Evolutionary conservation across 345 rosid genomes (phyloP).

Genomic region (Citrus australasica): DNA sequence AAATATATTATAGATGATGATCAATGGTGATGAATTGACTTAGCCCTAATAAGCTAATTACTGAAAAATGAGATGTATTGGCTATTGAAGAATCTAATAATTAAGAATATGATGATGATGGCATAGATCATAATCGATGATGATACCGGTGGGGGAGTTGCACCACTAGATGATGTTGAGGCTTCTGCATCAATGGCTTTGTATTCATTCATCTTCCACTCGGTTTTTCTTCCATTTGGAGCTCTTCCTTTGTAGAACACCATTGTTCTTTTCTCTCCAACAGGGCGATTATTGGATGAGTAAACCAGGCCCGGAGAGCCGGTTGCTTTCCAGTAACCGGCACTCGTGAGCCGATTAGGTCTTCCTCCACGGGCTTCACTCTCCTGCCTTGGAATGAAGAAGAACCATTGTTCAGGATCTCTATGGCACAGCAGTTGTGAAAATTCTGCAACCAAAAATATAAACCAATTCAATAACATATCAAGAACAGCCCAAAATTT

Average conservation of each 20-base stretch:
- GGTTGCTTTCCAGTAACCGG: slow-evolving; percentile 49
- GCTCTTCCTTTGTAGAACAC: slow-evolving; percentile 49
- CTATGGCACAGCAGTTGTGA: slow-evolving; percentile 25
- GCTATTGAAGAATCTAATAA: not conserved
- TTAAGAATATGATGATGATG: not conserved
- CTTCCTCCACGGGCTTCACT: slow-evolving; percentile 39
- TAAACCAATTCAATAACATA: not conserved
- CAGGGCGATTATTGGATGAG: slow-evolving; percentile 23
- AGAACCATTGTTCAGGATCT: slow-evolving; percentile 48
- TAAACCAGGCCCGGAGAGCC: slow-evolving; percentile 37
- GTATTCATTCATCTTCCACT: slow-evolving; percentile 53
- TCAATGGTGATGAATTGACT: not conserved
- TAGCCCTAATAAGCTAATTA: not conserved
- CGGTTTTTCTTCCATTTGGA: slow-evolving; percentile 39
- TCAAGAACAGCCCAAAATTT: not conserved
- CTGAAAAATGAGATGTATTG: no score
- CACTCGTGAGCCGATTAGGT: slow-evolving; percentile 35
- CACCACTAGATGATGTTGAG: not conserved
- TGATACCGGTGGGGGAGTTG: not conserved
- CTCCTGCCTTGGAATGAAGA: slow-evolving; percentile 44
- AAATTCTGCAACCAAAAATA: slow-evolving; percentile 20
- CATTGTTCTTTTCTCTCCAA: slow-evolving; percentile 45
- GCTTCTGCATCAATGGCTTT: slow-evolving; percentile 25
- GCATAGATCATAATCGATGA: not conserved
- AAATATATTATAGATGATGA: not conserved